These are phyloP conservation scores for Testicularia cyperi DNA, from an alignment of 1,284 basidiomycete species.

Conservation along the genomic window DNA sequence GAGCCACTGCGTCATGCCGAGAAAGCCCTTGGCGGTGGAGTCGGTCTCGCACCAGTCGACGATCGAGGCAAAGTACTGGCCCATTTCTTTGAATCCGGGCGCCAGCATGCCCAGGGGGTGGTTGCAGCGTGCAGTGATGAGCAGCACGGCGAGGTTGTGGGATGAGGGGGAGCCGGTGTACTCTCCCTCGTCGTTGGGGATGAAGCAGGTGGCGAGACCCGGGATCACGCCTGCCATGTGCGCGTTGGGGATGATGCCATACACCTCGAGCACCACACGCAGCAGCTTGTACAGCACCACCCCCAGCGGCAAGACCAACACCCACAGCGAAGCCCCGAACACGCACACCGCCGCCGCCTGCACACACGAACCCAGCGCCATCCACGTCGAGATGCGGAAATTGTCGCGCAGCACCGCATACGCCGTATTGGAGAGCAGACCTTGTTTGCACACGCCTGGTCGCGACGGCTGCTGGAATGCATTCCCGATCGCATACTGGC, in stretches of 20 bases:
- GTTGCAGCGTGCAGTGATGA: constrained; percentile 13
- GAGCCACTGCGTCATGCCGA: constrained; percentile 27
- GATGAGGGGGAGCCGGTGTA: constrained; percentile 5
- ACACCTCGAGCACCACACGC: constrained; percentile 5
- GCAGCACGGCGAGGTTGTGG: constrained; percentile 11
- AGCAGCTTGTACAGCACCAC: constrained; percentile 2
- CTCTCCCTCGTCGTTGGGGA: constrained; percentile 6
- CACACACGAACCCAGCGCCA: constrained; percentile 8
- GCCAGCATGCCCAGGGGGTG: constrained; percentile 12
- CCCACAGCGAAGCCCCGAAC: constrained; percentile 8
- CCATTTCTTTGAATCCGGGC: constrained; percentile 16
- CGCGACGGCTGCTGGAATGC: not conserved
- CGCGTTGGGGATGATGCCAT: constrained; percentile 1
- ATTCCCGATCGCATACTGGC: not conserved
- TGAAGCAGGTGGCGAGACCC: constrained; percentile 10
- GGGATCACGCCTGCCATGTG: constrained; percentile 14
- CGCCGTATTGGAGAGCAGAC: not conserved
- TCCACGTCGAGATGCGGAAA: constrained; percentile 11
- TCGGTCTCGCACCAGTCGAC: constrained; percentile 23
- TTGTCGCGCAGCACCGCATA: constrained; percentile 4
- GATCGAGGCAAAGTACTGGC: constrained; percentile 7
- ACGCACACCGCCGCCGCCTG: constrained; percentile 6
- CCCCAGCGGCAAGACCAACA: constrained; percentile 3
- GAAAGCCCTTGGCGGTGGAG: constrained; percentile 11
- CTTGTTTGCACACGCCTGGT: not conserved